These are phyloP conservation scores for Phialophora verrucosa DNA, from an alignment of 2,329 filamentous ascomycete genomes.

Conservation along the genomic window DNA sequence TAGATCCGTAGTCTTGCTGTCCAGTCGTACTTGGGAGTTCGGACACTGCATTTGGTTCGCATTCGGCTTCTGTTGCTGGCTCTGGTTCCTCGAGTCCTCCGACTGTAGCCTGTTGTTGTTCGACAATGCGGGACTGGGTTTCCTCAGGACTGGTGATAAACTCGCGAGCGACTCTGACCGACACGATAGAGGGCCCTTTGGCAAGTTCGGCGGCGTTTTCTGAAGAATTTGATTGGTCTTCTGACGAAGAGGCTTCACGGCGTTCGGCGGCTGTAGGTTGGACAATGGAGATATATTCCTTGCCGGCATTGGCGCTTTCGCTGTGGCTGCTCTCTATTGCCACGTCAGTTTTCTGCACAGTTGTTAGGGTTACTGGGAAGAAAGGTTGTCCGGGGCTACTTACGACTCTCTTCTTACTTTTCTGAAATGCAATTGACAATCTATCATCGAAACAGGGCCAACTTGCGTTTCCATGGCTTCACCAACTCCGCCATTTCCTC, in stretches of 20 bases:
- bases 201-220: neutral
- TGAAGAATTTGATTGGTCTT: neutral
- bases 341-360: constrained; percentile 2
- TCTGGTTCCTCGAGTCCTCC: neutral
- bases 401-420: neutral
- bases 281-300: neutral
- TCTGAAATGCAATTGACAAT: no score
- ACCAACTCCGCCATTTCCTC: neutral
- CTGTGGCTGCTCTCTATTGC: neutral
- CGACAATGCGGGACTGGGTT: neutral
- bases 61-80: neutral
- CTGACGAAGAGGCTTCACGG: neutral
- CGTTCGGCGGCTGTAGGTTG: neutral
- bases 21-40: no score
- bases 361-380: neutral
- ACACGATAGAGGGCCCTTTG: neutral
- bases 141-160: neutral
- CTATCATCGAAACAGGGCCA: no score
- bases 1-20: neutral
- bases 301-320: neutral
- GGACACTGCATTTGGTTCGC: no score
- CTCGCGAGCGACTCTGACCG: neutral
- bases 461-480: neutral
- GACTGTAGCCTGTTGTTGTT: neutral
- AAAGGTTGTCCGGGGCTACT: neutral